Percentiles rank a stretch among this genome's conserved stretches.
phyloP scores from a whole-genome alignment of 805 yeast species.

The Lipomyces anomalus region DNA sequence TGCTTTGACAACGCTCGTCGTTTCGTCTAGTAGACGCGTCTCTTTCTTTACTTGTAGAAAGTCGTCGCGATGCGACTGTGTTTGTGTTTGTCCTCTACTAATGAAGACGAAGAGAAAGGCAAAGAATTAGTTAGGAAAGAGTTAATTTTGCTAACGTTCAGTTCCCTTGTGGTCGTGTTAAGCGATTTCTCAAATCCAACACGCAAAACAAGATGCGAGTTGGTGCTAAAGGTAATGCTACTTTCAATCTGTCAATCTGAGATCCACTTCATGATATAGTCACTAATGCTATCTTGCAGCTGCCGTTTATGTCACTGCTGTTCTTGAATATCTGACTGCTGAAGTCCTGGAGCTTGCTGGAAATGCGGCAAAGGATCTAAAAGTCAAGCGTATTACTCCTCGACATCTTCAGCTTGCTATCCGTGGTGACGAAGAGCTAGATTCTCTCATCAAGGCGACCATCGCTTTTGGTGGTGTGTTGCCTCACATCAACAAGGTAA shows the following conservation, averaged over 20 bases:
- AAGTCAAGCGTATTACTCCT: slow-evolving; percentile 95
- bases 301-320: slow-evolving; percentile 95
- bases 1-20: neutral
- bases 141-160: too few relatives aligned
- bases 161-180: slow-evolving; percentile 99
- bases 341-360: slow-evolving; percentile 98
- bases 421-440: slow-evolving; percentile 97
- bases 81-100: too few relatives aligned
- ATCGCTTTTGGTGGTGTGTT: slow-evolving; percentile 98
- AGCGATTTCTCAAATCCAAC: slow-evolving; percentile 86
- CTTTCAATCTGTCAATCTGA: too few relatives aligned
- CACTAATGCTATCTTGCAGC: slow-evolving; percentile 36
- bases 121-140: too few relatives aligned
- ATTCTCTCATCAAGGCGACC: slow-evolving; percentile 87
- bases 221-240: slow-evolving; percentile 61
- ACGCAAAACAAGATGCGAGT: slow-evolving; percentile 82
- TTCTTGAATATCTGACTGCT: slow-evolving; percentile 93
- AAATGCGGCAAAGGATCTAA: slow-evolving; percentile 96
- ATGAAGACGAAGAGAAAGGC: too few relatives aligned
- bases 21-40: neutral
- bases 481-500: slow-evolving; percentile 74
- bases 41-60: neutral
- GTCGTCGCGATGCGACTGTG: too few relatives aligned
- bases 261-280: neutral
- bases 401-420: slow-evolving; percentile 95